phyloP scores from a whole-genome alignment of 306 rosid genomes.

The Dryas octopetala region DNA sequence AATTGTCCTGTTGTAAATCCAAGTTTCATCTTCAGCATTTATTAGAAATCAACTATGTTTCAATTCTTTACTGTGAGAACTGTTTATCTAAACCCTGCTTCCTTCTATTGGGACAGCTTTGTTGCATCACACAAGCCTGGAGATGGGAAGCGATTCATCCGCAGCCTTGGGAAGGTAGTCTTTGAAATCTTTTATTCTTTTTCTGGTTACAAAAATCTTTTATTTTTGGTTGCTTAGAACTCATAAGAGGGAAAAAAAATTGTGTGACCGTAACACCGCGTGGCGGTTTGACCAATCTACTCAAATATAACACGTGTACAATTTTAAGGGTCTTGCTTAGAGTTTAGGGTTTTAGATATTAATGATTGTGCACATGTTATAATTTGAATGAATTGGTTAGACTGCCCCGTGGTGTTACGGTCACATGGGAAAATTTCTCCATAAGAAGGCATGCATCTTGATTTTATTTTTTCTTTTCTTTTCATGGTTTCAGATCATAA shows the following conservation, averaged over 20 bases:
- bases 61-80: not conserved
- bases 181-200: slow-evolving; percentile 5
- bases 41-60: not conserved
- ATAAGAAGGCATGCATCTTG: not conserved
- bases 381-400: no score
- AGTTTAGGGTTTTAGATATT: no score
- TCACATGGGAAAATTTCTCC: no score
- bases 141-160: slow-evolving; percentile 77
- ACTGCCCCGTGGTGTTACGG: no score
- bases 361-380: no score
- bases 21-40: not conserved
- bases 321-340: no score
- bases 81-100: slow-evolving; percentile 12
- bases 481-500: not conserved
- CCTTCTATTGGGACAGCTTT: slow-evolving; percentile 50
- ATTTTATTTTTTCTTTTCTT: no score
- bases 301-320: no score
- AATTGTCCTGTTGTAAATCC: not conserved
- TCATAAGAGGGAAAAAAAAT: not conserved
- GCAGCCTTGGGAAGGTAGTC: slow-evolving; percentile 78
- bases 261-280: no score
- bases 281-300: no score
- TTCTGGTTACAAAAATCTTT: no score
- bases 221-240: slow-evolving; percentile 5
- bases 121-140: slow-evolving; percentile 72